Base-by-base conservation (phyloP, 1,284 basidiomycete species). In the Fomitiporia mediterranea region DNA sequence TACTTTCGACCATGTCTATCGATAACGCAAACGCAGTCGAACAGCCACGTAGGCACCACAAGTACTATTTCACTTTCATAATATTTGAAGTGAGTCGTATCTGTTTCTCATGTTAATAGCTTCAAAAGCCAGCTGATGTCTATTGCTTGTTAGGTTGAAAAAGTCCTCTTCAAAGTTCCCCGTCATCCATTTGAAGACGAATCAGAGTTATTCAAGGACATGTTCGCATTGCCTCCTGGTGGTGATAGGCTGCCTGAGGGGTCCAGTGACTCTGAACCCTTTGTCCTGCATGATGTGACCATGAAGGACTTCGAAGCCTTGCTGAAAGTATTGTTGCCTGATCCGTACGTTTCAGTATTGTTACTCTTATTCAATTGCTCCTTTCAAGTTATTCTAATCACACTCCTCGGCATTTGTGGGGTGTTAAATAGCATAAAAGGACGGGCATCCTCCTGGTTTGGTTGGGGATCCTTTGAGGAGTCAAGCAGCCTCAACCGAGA, bases 161-260 rank as follows among this genome's bases (percentile, higher is more conserved):
- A 43, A 1, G 11, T n/a, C 13, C 34, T 57, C 19, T 52, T 57
- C 30, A 51, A 40, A 35, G 55, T 57, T 4, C 55, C 55, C 2
- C 42, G 39, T 9, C 42, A 30, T 25, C 35, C 48, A 19, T 57
- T 57, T 27, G 55, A 57, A 32, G 30, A 21, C 17, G 49, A 52
- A 30, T 57, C 55, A 13, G 34, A 52, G 13, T 23, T 57, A 25
- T 57, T 57, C 42, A 42, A 30, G 30, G 42, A 43, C 23, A 57
- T 57, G 55, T 57, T 57, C 30, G 21, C 34, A 4, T 27, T 52
- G 17, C 55, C 55, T 19, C 2, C 23, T 19, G 43, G 46, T 7
- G 21, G 5, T 17, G 27, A 44, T 4, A 2, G 17, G 27, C 9
- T 19, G 19, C 44, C 23, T 19, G 50, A 57, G 17, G 55, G 55